Conservation (phyloP, 495 filamentous ascomycete genomes). For the Rusavskia elegans region DNA sequence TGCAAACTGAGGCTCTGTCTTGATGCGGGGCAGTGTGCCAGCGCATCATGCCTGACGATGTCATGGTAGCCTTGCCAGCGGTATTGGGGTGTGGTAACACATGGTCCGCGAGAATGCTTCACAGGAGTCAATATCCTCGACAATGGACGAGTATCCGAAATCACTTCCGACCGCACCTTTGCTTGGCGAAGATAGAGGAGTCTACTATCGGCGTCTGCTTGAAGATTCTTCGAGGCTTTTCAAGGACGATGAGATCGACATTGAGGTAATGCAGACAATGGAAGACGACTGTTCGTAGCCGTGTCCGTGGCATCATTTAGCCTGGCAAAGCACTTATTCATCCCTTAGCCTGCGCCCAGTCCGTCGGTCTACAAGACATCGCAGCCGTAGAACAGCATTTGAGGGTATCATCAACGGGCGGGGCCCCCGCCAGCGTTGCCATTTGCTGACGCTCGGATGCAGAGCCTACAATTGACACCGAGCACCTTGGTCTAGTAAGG, state of each 20-base stretch:
- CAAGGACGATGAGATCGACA: neutral
- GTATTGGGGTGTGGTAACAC: no score
- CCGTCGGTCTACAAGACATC: neutral
- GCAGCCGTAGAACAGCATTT: neutral
- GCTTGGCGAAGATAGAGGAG: conserved; percentile 1
- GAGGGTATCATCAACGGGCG: no score
- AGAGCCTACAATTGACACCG: neutral
- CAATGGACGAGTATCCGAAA: neutral
- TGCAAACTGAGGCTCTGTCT: no score
- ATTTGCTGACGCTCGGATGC: neutral
- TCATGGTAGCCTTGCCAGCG: neutral
- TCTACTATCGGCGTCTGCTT: conserved; percentile 1
- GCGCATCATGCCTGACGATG: neutral
- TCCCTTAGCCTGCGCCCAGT: no score
- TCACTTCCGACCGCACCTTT: neutral
- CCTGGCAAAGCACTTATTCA: no score
- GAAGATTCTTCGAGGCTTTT: conserved; percentile 3
- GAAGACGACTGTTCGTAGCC: no score
- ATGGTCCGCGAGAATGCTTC: neutral
- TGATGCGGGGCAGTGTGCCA: conserved; percentile 1
- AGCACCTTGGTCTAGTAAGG: conserved; percentile 2
- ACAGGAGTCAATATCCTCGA: neutral
- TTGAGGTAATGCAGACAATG: conserved; percentile 5
- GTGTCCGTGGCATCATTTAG: no score
- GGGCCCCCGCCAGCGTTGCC: no score